phyloP scores from a whole-genome alignment of 495 filamentous ascomycete species.

The Physcia stellaris region DNA sequence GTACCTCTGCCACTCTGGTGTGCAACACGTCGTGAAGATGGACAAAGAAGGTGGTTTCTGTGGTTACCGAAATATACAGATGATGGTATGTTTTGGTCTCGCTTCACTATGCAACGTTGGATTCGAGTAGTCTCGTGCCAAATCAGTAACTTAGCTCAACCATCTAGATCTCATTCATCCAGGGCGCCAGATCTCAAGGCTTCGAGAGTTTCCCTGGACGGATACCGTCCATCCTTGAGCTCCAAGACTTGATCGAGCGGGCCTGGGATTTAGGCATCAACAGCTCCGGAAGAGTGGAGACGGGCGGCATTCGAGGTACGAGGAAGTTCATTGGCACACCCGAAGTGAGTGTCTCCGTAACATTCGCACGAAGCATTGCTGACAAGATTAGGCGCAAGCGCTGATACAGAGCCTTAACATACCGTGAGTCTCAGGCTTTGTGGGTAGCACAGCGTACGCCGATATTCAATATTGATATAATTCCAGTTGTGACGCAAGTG shows the following conservation, averaged over 20 bases:
- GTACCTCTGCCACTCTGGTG: slow-evolving; percentile 65
- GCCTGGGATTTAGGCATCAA: slow-evolving; percentile 89
- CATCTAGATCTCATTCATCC: slow-evolving; percentile 50
- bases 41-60: slow-evolving; percentile 80
- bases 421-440: too few species aligned
- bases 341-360: slow-evolving; percentile 44
- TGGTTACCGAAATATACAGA: slow-evolving; percentile 96
- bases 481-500: slow-evolving; percentile 37
- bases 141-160: background rate
- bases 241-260: slow-evolving; percentile 80
- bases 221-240: slow-evolving; percentile 65
- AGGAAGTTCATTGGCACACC: slow-evolving; percentile 94
- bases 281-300: slow-evolving; percentile 56
- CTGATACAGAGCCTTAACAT: slow-evolving; percentile 59
- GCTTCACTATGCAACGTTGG: background rate
- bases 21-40: slow-evolving; percentile 72
- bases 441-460: background rate
- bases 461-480: background rate
- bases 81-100: slow-evolving; percentile 37
- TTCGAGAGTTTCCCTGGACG: slow-evolving; percentile 41
- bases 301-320: slow-evolving; percentile 75
- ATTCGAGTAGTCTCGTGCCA: too few species aligned
- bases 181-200: slow-evolving; percentile 39
- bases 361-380: slow-evolving; percentile 2
- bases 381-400: slow-evolving; percentile 52